A percentile compares a stretch with the other conserved stretches of the same genome.
These are phyloP conservation scores for Dictyostelium gargantuum DNA, from an alignment of 208 protist genomes.

Conservation along the genomic window DNA sequence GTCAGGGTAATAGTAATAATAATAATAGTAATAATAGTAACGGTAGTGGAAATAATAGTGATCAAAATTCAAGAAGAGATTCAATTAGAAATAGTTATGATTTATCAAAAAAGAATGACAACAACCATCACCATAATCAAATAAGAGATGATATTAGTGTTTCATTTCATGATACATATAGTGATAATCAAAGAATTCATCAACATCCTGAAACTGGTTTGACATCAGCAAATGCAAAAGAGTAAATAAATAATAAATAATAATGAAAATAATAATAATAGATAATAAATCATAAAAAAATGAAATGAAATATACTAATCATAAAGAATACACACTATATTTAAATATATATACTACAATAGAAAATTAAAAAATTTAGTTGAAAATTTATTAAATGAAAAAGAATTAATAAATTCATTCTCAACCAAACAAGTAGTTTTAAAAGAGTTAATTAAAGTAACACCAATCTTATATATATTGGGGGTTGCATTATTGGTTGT, in stretches of 20 bases:
- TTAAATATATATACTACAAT: too few species aligned
- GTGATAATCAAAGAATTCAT: conserved; percentile 50
- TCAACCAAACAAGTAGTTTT: not conserved
- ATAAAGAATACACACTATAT: too few species aligned
- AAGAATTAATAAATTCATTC: conserved; percentile 16
- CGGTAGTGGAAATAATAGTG: not conserved
- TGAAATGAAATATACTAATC: too few species aligned
- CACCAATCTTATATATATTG: conserved; percentile 20
- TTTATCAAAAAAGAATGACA: not conserved
- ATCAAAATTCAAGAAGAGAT: not conserved
- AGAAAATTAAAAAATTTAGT: conserved; percentile 14
- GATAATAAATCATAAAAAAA: not conserved
- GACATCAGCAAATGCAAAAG: conserved; percentile 11
- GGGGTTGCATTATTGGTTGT: not conserved
- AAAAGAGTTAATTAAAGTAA: conserved; percentile 38
- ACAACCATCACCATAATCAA: not conserved
- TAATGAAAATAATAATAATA: not conserved
- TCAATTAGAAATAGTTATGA: not conserved
- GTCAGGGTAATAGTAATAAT: not conserved
- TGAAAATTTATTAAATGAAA: conserved; percentile 40
- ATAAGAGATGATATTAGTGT: conserved; percentile 46
- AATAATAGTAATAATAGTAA: not conserved
- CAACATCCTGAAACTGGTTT: conserved; percentile 45
- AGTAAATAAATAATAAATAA: not conserved
- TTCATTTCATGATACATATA: conserved; percentile 43